phyloP scores from a whole-genome alignment of 176 grass and related monocot genomes.

The Triticum monococcum region DNA sequence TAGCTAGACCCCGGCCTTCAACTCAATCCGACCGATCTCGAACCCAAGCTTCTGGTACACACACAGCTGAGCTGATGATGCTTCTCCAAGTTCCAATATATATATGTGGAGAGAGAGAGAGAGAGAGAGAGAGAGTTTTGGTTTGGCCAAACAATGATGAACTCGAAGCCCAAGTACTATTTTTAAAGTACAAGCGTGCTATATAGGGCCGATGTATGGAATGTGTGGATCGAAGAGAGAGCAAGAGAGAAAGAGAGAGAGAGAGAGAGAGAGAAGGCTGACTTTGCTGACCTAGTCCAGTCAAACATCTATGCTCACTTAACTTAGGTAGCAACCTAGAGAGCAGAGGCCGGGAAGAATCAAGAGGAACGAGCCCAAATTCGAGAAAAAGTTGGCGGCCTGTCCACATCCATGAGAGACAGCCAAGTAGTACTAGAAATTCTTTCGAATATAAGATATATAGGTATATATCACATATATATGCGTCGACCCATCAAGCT shows the following conservation, averaged over 20 bases:
- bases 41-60: constrained; percentile 21
- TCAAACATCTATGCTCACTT: constrained; percentile 63
- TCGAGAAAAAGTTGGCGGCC: constrained; percentile 15
- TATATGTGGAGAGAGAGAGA: not conserved
- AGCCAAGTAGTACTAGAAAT: not conserved
- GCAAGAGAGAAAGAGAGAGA: not conserved
- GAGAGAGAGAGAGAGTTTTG: not conserved
- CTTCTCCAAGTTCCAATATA: not conserved
- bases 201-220: constrained; percentile 36
- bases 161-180: not conserved
- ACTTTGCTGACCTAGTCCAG: constrained; percentile 67
- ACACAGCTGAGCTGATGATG: too few species aligned
- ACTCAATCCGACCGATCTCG: not conserved
- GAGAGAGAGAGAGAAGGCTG: constrained; percentile 9
- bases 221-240: constrained; percentile 9
- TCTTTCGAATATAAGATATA: not conserved
- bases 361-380: constrained; percentile 10
- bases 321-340: constrained; percentile 16
- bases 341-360: constrained; percentile 14
- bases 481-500: not conserved
- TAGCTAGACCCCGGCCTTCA: not conserved
- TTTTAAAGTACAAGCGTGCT: constrained; percentile 11
- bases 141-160: constrained; percentile 15
- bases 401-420: constrained; percentile 30
- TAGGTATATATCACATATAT: not conserved